These are phyloP conservation scores for Coprinopsis sp. DNA, from an alignment of 768 basidiomycete species.

Conservation along the genomic window DNA sequence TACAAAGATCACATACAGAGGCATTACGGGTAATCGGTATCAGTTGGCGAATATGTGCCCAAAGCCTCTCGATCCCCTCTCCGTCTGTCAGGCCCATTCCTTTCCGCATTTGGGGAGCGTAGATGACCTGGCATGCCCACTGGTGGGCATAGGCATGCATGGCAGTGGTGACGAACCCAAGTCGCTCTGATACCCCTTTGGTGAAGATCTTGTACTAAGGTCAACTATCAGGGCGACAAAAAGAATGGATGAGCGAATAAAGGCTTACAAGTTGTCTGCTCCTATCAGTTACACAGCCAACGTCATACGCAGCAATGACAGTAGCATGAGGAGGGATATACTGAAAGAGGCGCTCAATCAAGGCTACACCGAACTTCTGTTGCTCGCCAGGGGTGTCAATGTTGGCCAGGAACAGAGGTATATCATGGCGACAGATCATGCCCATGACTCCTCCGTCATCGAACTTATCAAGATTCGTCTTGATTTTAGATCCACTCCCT, in stretches of 20 bases:
- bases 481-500: constrained; percentile 16
- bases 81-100: constrained; percentile 29
- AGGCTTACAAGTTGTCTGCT: constrained; percentile 21
- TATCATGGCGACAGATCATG: constrained; percentile 4
- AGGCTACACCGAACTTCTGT: constrained; percentile 32
- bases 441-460: constrained; percentile 10
- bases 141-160: constrained; percentile 25
- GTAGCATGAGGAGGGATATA: constrained; percentile 21
- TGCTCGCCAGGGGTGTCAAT: constrained; percentile 30
- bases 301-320: constrained; percentile 24
- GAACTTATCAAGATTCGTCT: constrained; percentile 9
- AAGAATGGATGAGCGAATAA: background rate
- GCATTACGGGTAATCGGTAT: constrained; percentile 27
- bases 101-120: constrained; percentile 24
- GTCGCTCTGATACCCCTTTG: constrained; percentile 9
- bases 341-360: constrained; percentile 25
- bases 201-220: too few relatives aligned
- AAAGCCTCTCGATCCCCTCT: constrained; percentile 30
- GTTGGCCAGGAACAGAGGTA: constrained; percentile 8
- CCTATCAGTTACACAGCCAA: constrained; percentile 25
- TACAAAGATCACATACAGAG: constrained; percentile 21
- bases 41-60: constrained; percentile 28
- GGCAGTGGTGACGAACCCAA: constrained; percentile 30
- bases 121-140: constrained; percentile 30
- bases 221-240: constrained; percentile 24